Percentiles rank a stretch among this genome's conserved stretches.
phyloP scores from a whole-genome alignment of 768 basidiomycete species.

The Suillus fuscotomentosus region DNA sequence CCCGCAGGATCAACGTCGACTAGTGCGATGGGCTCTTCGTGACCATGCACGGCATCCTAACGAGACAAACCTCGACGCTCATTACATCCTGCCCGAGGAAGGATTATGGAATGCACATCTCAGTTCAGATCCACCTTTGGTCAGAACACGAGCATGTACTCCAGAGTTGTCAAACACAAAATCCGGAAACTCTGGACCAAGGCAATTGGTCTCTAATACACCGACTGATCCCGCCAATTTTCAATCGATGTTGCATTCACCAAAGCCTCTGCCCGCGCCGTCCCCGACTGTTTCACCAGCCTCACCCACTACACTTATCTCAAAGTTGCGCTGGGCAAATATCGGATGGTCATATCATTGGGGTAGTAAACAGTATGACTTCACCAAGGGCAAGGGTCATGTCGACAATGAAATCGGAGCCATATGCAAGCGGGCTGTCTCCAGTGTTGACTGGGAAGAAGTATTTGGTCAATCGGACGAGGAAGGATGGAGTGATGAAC shows the following conservation, averaged over 20 bases:
- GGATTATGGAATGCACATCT: constrained; percentile 77
- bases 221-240: constrained; percentile 62
- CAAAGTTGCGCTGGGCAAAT: constrained; percentile 91
- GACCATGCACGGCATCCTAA: constrained; percentile 80
- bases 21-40: constrained; percentile 71
- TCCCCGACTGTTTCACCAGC: constrained; percentile 56
- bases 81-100: constrained; percentile 71
- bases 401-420: constrained; percentile 56
- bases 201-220: constrained; percentile 69
- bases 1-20: constrained; percentile 56
- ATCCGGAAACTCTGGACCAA: constrained; percentile 46
- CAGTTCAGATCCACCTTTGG: constrained; percentile 32
- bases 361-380: constrained; percentile 95
- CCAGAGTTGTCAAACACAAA: constrained; percentile 12
- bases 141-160: constrained; percentile 37
- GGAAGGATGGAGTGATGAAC: constrained; percentile 52
- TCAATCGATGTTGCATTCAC: constrained; percentile 45
- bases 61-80: constrained; percentile 86
- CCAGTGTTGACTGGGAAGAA: constrained; percentile 62
- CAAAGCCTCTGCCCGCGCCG: constrained; percentile 64
- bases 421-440: constrained; percentile 64
- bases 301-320: constrained; percentile 55
- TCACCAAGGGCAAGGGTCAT: constrained; percentile 62
- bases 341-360: constrained; percentile 97
- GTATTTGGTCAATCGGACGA: constrained; percentile 46